Percentiles rank a stretch among this genome's conserved stretches.
These are phyloP conservation scores for Brasilioporus rufonigricans DNA, from an alignment of 768 basidiomycete species.

Conservation along the genomic window DNA sequence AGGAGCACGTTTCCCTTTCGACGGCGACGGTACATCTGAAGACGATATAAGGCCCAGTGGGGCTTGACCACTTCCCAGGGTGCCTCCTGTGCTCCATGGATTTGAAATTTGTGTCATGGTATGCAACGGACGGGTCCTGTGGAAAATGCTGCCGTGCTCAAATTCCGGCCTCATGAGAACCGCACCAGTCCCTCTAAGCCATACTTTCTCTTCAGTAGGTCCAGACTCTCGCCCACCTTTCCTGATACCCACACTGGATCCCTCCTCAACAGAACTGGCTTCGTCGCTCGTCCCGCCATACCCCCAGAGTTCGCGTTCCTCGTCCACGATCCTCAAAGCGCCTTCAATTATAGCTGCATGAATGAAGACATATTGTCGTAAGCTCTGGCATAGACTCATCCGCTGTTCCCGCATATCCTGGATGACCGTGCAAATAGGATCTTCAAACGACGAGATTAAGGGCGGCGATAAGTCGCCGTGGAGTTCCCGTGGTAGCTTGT, in stretches of 20 bases:
- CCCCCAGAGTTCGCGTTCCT: conserved; percentile 49
- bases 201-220: conserved; percentile 10
- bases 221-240: conserved; percentile 19
- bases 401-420: conserved; percentile 95
- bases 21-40: conserved; percentile 29
- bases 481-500: conserved; percentile 60
- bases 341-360: conserved; percentile 85
- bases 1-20: conserved; percentile 60
- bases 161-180: background rate
- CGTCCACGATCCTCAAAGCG: conserved; percentile 71
- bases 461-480: conserved; percentile 55
- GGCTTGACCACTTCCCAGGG: conserved; percentile 1
- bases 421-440: conserved; percentile 79
- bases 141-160: background rate
- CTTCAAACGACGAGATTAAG: conserved; percentile 58
- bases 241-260: conserved; percentile 1
- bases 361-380: conserved; percentile 93
- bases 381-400: conserved; percentile 94
- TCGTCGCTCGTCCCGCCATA: conserved; percentile 24
- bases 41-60: conserved; percentile 10
- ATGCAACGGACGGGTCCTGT: conserved; percentile 9
- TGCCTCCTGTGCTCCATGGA: conserved; percentile 4
- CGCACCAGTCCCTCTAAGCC: conserved; percentile 1
- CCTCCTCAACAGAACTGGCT: conserved; percentile 11
- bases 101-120: conserved; percentile 1